Percentiles rank a stretch among this genome's conserved stretches.
These are phyloP conservation scores for Teunomyces pallodes DNA, from an alignment of 805 yeast species.

Conservation along the genomic window DNA sequence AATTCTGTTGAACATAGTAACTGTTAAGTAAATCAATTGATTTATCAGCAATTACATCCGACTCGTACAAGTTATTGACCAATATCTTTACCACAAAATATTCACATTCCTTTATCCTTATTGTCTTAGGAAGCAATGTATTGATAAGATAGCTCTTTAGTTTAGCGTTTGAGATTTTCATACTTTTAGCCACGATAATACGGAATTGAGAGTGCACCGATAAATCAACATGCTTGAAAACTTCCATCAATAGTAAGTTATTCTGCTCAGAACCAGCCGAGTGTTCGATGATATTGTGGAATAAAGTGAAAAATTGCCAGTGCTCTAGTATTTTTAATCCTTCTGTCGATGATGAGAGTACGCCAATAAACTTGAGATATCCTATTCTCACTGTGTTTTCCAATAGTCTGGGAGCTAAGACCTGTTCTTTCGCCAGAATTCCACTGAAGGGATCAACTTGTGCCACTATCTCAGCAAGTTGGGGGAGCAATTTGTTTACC, in stretches of 20 bases:
- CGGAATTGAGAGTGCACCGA: constrained; percentile 63
- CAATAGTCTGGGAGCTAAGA: constrained; percentile 60
- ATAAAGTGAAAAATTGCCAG: constrained; percentile 82
- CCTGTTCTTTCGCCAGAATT: constrained; percentile 66
- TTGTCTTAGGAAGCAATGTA: constrained; percentile 42
- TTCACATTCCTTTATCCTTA: constrained; percentile 33
- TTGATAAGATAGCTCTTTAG: constrained; percentile 59
- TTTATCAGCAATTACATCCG: constrained; percentile 20
- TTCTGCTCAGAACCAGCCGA: constrained; percentile 28
- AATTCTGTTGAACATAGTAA: constrained; percentile 19
- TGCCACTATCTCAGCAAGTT: constrained; percentile 84
- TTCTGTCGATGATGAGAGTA: constrained; percentile 52
- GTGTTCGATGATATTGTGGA: constrained; percentile 64
- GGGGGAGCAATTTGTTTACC: constrained; percentile 79
- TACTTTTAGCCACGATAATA: constrained; percentile 60
- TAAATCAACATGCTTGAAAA: constrained; percentile 63
- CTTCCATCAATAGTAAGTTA: constrained; percentile 52
- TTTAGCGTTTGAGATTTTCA: constrained; percentile 51
- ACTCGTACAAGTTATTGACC: constrained; percentile 69
- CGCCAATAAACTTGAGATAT: constrained; percentile 76
- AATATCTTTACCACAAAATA: constrained; percentile 53
- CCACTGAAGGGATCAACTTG: constrained; percentile 82
- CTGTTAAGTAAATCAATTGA: constrained; percentile 21
- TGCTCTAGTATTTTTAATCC: constrained; percentile 73
- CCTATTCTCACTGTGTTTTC: constrained; percentile 69